A percentile compares a stretch with the other conserved stretches of the same genome.
Evolutionary conservation across 345 rosid species (phyloP).

Genomic region (Iberis pinnata): DNA sequence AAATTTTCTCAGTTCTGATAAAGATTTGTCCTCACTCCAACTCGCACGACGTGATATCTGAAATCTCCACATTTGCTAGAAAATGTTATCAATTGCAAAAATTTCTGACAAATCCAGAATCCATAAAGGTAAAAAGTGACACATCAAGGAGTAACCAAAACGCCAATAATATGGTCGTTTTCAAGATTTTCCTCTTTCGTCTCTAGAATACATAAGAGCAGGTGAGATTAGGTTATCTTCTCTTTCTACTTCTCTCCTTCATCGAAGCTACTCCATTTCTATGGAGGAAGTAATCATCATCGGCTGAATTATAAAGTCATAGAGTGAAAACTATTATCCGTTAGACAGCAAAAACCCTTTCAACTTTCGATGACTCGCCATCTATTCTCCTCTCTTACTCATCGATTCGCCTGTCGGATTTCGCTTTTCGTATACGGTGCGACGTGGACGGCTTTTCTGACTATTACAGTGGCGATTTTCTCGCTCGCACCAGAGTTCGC

Average conservation of each 20-base stretch:
- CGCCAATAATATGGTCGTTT: too few relatives aligned
- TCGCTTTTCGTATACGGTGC: slow-evolving; percentile 62
- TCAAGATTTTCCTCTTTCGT: too few relatives aligned
- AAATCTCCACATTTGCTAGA: too few relatives aligned
- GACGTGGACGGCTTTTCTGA: slow-evolving; percentile 64
- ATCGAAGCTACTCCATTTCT: slow-evolving; percentile 28
- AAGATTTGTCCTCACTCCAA: too few relatives aligned
- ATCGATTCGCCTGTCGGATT: slow-evolving; percentile 39
- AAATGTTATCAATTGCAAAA: too few relatives aligned
- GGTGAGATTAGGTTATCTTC: slow-evolving; percentile 35
- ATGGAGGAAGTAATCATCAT: too few relatives aligned
- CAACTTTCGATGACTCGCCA: slow-evolving; percentile 20
- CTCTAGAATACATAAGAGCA: too few relatives aligned
- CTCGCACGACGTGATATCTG: too few relatives aligned
- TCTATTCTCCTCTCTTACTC: slow-evolving; percentile 32
- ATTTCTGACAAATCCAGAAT: too few relatives aligned
- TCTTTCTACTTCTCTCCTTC: slow-evolving; percentile 21
- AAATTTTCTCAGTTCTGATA: too few relatives aligned
- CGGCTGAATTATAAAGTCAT: background rate
- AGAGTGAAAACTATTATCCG: background rate
- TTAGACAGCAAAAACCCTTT: background rate
- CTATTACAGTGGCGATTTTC: slow-evolving; percentile 54
- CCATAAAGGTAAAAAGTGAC: too few relatives aligned
- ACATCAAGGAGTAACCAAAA: too few relatives aligned
- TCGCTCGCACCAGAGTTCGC: slow-evolving; percentile 77